Conservation (phyloP, 2,329 filamentous ascomycete species). For the Ascosphaera apis region DNA sequence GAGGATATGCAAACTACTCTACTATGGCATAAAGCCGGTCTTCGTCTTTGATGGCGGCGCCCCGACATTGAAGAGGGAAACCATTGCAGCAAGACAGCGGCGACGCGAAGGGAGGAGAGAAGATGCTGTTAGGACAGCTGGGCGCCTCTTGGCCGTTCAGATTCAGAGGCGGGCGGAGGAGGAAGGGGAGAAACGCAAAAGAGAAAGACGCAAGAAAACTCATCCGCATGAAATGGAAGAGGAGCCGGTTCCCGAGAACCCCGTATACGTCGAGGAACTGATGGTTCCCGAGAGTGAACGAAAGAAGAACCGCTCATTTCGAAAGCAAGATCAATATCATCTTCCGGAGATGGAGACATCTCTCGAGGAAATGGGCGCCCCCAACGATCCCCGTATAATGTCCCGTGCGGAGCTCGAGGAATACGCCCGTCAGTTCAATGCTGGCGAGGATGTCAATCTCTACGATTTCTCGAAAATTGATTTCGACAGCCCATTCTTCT, state of each 20-base stretch:
- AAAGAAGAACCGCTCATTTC: slow-evolving; percentile 51
- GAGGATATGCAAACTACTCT: slow-evolving; percentile 89
- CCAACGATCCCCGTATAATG: slow-evolving; percentile 91
- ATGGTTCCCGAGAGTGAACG: slow-evolving; percentile 60
- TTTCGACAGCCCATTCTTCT: slow-evolving; percentile 88
- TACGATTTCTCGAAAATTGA: slow-evolving; percentile 99
- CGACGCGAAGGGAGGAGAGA: slow-evolving; percentile 73
- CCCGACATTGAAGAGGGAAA: slow-evolving; percentile 72
- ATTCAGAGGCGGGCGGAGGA: slow-evolving; percentile 82
- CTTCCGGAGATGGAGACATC: slow-evolving; percentile 61
- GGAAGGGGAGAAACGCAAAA: slow-evolving; percentile 43
- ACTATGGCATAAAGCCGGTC: slow-evolving; percentile 86
- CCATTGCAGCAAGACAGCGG: slow-evolving; percentile 54
- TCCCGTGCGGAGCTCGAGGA: slow-evolving; percentile 80
- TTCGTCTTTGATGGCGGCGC: slow-evolving; percentile 97
- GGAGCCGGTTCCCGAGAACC: slow-evolving; percentile 44
- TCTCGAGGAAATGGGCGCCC: slow-evolving; percentile 65
- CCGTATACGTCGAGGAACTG: slow-evolving; percentile 82
- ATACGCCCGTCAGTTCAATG: slow-evolving; percentile 79
- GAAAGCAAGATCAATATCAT: slow-evolving; percentile 87
- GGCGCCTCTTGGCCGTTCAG: slow-evolving; percentile 76
- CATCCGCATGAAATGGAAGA: slow-evolving; percentile 28
- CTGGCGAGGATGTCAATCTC: slow-evolving; percentile 64
- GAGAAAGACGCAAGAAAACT: slow-evolving; percentile 14
- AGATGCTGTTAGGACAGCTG: slow-evolving; percentile 78